Conservation (phyloP, 129 eudicot genomes). For the Chrysanthemum makinoi region DNA sequence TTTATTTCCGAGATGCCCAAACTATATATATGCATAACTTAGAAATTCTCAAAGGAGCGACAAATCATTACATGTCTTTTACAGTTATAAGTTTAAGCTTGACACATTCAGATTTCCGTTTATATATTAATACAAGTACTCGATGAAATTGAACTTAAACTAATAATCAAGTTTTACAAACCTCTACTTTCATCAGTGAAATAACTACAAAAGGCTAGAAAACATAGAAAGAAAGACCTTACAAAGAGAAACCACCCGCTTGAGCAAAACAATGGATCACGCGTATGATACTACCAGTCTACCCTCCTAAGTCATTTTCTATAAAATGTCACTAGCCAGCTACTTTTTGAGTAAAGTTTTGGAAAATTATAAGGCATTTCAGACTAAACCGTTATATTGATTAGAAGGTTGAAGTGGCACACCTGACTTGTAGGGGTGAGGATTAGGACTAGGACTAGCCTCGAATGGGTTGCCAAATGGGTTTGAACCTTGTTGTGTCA, state of each 20-base stretch:
- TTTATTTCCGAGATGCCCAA: too few species aligned
- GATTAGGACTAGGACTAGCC: conserved; percentile 6
- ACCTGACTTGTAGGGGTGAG: conserved; percentile 53
- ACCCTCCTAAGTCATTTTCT: not conserved
- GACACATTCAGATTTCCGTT: too few species aligned
- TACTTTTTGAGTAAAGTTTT: not conserved
- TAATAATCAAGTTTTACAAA: not conserved
- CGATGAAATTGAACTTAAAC: too few species aligned
- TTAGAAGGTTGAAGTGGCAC: conserved; percentile 63
- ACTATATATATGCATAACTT: too few species aligned
- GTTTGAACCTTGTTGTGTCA: conserved; percentile 39
- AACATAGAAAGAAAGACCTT: too few species aligned
- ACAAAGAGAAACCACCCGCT: not conserved
- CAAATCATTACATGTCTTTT: too few species aligned
- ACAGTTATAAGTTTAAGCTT: too few species aligned
- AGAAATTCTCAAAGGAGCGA: too few species aligned
- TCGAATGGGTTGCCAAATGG: conserved; percentile 55
- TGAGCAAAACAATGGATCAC: not conserved
- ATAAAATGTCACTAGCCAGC: not conserved
- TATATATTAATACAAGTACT: too few species aligned
- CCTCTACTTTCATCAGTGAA: not conserved
- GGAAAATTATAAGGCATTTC: too few species aligned
- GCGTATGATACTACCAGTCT: not conserved
- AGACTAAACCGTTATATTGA: conserved; percentile 63
- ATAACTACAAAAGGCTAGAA: too few species aligned